A percentile compares a stretch with the other conserved stretches of the same genome.
These are phyloP conservation scores for Collybia sordida DNA, from an alignment of 768 basidiomycete genomes.

Conservation along the genomic window DNA sequence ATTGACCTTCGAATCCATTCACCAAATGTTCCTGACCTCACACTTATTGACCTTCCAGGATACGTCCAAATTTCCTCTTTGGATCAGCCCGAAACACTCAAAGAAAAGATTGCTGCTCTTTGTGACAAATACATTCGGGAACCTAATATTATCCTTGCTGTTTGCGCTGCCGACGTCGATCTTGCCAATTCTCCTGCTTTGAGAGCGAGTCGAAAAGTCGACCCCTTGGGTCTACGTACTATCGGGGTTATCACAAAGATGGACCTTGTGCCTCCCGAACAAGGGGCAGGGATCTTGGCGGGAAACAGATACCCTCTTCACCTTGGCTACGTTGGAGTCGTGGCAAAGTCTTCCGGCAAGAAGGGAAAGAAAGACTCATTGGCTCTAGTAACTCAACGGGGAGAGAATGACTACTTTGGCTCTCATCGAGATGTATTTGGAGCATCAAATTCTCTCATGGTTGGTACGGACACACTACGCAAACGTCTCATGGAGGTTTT, in stretches of 20 bases:
- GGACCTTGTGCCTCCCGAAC: conserved; percentile 89
- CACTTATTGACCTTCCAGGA: conserved; percentile 95
- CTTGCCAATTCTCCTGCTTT: conserved; percentile 97
- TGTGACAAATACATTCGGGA: conserved; percentile 99
- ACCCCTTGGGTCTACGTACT: conserved; percentile 91
- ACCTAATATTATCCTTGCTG: conserved; percentile 99
- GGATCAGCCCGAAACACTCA: conserved; percentile 94
- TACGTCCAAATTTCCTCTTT: conserved; percentile 94
- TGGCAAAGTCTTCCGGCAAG: conserved; percentile 75
- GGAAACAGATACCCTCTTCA: conserved; percentile 97
- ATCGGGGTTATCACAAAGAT: conserved; percentile 99
- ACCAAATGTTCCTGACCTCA: conserved; percentile 93
- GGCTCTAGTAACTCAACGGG: conserved; percentile 48
- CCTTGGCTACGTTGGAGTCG: conserved; percentile 95
- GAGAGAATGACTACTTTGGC: conserved; percentile 70
- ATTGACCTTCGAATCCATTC: conserved; percentile 98
- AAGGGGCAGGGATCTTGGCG: conserved; percentile 76
- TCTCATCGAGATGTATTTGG: conserved; percentile 63
- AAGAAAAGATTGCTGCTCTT: conserved; percentile 84
- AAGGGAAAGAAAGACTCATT: conserved; percentile 48
- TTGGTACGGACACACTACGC: conserved; percentile 89
- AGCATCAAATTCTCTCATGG: conserved; percentile 67
- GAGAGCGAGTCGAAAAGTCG: conserved; percentile 89
- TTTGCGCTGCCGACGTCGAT: conserved; percentile 98
- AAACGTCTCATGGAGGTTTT: conserved; percentile 94